phyloP scores from a whole-genome alignment of 495 filamentous ascomycete genomes.

The Penicillium simplicissimum region DNA sequence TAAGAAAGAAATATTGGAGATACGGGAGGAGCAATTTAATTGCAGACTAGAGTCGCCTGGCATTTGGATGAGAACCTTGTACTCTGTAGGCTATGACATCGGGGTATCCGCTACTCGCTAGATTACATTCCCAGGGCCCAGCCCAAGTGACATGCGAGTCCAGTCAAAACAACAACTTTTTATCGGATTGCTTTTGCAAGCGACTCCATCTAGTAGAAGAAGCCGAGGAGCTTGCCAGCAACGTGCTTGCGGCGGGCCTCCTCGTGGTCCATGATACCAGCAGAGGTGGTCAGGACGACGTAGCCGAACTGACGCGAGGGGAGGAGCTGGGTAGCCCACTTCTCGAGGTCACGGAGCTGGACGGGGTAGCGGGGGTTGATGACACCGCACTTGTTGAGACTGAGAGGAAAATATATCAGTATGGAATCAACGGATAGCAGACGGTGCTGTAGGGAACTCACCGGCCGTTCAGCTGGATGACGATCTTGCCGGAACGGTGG shows the following conservation, averaged over 20 bases:
- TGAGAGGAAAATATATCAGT: slow-evolving; percentile 20
- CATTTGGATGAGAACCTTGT: slow-evolving; percentile 31
- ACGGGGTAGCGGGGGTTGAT: slow-evolving; percentile 99
- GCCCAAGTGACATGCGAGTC: slow-evolving; percentile 28
- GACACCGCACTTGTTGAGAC: slow-evolving; percentile 98
- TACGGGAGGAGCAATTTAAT: slow-evolving; percentile 10
- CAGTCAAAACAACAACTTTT: slow-evolving; percentile 39
- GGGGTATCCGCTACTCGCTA: slow-evolving; percentile 32
- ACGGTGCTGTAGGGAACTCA: slow-evolving; percentile 23
- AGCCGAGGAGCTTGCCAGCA: slow-evolving; percentile 92
- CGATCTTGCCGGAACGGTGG: slow-evolving; percentile 97
- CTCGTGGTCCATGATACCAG: slow-evolving; percentile 99
- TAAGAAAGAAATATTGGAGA: not conserved
- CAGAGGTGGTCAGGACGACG: slow-evolving; percentile 97
- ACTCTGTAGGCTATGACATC: slow-evolving; percentile 32
- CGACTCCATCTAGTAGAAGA: slow-evolving; percentile 78
- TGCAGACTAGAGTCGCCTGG: slow-evolving; percentile 29
- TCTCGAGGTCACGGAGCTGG: slow-evolving; percentile 94
- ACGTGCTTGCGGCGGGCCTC: slow-evolving; percentile 98
- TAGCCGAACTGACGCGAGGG: slow-evolving; percentile 99
- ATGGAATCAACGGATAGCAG: not conserved
- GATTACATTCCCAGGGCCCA: slow-evolving; percentile 37
- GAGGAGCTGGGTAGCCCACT: slow-evolving; percentile 98
- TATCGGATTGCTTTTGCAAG: slow-evolving; percentile 22
- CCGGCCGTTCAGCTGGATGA: slow-evolving; percentile 90